Evolutionary conservation across 176 grass and related monocot genomes (phyloP), one percentile per base, ranked within the genome.

Genomic region (Musa troglodytarum): DNA sequence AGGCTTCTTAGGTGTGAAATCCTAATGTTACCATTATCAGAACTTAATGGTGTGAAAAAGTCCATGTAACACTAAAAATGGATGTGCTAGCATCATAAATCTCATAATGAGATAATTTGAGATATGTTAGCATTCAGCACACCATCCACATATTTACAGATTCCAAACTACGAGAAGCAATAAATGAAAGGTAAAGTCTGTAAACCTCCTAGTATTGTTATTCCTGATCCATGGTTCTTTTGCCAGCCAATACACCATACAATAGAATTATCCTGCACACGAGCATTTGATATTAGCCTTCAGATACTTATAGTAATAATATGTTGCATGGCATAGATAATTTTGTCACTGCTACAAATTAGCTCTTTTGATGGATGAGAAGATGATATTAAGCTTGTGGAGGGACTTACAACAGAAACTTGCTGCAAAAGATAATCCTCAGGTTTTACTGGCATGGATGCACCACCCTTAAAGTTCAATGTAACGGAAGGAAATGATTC

Each of bases 171-270:
- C 8, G 16, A 50, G 10, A 34, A 50, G 17, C 10, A 10, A 55
- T 56, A 3, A 52, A 4, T 13, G 14, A 70, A 19, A 70, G 56
- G 54, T 52, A 53, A 10, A 54, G 72, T 55, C 51, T 11, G 71
- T 72, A 79, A 84, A 99, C 95, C 95, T 99, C 95, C 95, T 2
- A 99, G 74, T 81, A 99, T 94, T 79, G 82, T 99, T 79, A 88
- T 89, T 59, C 83, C 82, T 74, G 86, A 84, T 59, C 86, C 88
- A 84, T 93, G 84, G 76, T 87, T 99, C 65, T 81, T 99, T 87
- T 89, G 90, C 95, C 95, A 99, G 57, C 95, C 95, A 81, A 99
- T 92, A 79, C 95, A 99, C 95, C 95, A 99, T 75, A 89, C 56
- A 72, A 82, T 80, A 71, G 54, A 77, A 83, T 85, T 87, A 16